phyloP scores from a whole-genome alignment of 2,329 filamentous ascomycete species.

The Aspergillus tanneri region DNA sequence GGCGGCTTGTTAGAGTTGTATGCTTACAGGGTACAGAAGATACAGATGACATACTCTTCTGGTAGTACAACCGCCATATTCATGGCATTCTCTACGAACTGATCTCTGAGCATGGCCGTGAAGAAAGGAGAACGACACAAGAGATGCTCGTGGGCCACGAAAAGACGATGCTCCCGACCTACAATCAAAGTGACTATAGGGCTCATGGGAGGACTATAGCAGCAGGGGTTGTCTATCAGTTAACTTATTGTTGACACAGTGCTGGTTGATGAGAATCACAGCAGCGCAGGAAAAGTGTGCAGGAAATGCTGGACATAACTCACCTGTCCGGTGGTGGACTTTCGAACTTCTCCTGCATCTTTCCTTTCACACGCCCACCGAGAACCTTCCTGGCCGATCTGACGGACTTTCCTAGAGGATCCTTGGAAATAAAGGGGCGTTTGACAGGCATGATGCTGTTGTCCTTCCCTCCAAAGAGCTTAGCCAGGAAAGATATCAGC shows the following conservation, averaged over 20 bases:
- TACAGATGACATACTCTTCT: constrained; percentile 51
- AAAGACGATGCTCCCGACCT: constrained; percentile 80
- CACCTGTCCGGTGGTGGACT: constrained; percentile 50
- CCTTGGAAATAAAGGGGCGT: constrained; percentile 79
- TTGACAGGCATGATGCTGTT: constrained; percentile 73
- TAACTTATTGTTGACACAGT: background rate
- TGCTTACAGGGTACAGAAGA: background rate
- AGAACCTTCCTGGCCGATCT: constrained; percentile 73
- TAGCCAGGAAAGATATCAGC: constrained; percentile 40
- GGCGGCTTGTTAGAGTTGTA: background rate
- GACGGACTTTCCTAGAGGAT: constrained; percentile 84
- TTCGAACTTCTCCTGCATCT: constrained; percentile 80
- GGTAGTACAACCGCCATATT: constrained; percentile 77
- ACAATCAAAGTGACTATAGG: constrained; percentile 86
- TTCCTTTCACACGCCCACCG: constrained; percentile 70
- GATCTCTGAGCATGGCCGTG: constrained; percentile 66
- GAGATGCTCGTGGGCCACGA: constrained; percentile 93
- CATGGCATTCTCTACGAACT: constrained; percentile 67
- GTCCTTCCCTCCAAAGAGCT: constrained; percentile 26
- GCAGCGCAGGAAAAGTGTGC: no score
- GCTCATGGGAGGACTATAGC: constrained; percentile 53
- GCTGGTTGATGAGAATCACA: no score
- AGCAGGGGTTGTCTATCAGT: constrained; percentile 15
- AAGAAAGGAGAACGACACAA: constrained; percentile 85
- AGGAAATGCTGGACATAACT: constrained; percentile 20